Base-by-base conservation (phyloP, 192 early-diverging fungal species). In the Podila horticola region DNA sequence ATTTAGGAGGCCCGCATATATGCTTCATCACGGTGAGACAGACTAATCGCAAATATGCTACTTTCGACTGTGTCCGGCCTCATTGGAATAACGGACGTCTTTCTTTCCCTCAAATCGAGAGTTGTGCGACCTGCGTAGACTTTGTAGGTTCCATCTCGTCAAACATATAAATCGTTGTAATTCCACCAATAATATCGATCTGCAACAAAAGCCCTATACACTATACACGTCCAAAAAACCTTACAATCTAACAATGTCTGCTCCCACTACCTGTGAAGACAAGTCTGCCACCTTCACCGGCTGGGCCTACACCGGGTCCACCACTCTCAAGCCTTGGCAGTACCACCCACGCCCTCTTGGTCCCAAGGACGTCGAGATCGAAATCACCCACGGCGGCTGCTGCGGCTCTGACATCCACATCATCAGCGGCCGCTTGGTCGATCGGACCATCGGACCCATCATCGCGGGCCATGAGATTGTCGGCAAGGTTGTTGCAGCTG, bases 341-440 rank as follows among this genome's bases (percentile, higher is more conserved):
- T 92, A 92, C 79, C 86, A 66, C 62, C 89, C 91, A 5, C 88
- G 89, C 26, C 87, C 89, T 0, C 70, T 92, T 0, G 89, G 89
- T 4, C 72, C 74, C 11, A 79, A 90, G 74, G 91, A 92, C 71
- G 87, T 95, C 51, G 90, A n/a, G n/a, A n/a, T n/a, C n/a, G n/a
- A n/a, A n/a, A n/a, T n/a, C n/a, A n/a, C n/a, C n/a, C n/a, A n/a
- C n/a, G n/a, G n/a, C n/a, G n/a, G n/a, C n/a, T n/a, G n/a, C n/a
- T n/a, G n/a, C n/a, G n/a, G n/a, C n/a, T 89, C 89, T 4, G 94
- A 95, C 74, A 66, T 94, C 58, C 92, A 95, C 86, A 90, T 86
- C 34, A 81, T 88, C 72, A 85, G 85, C 67, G 65, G 74, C 0
- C 91, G 91, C 66, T 92, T 92, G 93, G 81, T 83, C 11, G 65